Evolutionary conservation across 1,284 basidiomycete genomes (phyloP), one percentile per base, ranked within the genome.

Genomic region (Puccinia horiana): DNA sequence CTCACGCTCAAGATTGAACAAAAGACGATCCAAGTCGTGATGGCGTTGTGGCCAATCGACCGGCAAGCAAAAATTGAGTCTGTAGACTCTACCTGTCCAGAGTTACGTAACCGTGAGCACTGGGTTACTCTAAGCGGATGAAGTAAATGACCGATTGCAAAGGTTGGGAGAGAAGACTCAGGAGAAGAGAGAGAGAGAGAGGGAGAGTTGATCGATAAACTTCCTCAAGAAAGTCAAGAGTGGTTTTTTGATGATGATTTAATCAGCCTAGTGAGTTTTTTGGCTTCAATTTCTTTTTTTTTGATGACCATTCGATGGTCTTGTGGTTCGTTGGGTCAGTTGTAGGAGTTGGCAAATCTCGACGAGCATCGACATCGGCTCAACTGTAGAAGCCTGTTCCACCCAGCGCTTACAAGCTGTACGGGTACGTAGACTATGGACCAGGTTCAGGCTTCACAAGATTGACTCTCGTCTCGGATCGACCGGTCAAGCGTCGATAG

Each of bases 391-490:
- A 61, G 58, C 29, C 58, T 61, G 32, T 18, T 20, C 20, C 20
- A 9, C 11, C n/a, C n/a, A n/a, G n/a, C n/a, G 20, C 56, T 58
- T 58, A 5, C 29, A 18, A 61, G 58, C 58, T 61, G 32, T 61
- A 32, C 29, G 49, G 37, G 32, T 47, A 69, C 65, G 65, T 69
- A 69, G 65, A 44, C 65, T 69, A 69, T 69, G 65, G 65, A 69
- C 65, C 65, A 69, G 65, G 65, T 69, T 47, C 65, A 69, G 65
- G 37, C 44, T 44, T 69, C 35, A 42, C 44, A 47, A 69, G 65
- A 69, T 69, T 69, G 44, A 69, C 65, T 69, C 44, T 69, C n/a
- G 65, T 69, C 65, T 69, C 44, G 65, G 65, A 69, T 69, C 65
- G 65, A 69, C 65, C 44, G 65, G 65, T 47, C 29, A 69, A 69